phyloP scores from a whole-genome alignment of 805 yeast genomes.

The Starmerella floris region DNA sequence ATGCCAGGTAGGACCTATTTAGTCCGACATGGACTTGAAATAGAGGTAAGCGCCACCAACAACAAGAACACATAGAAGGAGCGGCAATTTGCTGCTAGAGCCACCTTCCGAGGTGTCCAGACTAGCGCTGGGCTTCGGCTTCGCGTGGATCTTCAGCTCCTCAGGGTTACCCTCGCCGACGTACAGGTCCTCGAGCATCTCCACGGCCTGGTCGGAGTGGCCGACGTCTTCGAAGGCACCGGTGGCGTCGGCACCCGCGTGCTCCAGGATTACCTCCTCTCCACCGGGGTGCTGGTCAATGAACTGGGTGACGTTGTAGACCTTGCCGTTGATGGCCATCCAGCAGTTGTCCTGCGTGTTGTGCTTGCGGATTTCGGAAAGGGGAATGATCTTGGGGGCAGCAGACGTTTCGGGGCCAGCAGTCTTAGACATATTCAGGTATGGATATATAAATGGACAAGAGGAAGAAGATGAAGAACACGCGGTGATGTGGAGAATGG shows the following conservation, averaged over 20 bases:
- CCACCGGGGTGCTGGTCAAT: conserved; percentile 70
- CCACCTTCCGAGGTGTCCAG: conserved; percentile 17
- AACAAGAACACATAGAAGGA: conserved; percentile 25
- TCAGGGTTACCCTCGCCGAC: conserved; percentile 65
- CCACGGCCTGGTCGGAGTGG: conserved; percentile 92
- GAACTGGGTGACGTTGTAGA: conserved; percentile 48
- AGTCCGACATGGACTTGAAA: conserved; percentile 20
- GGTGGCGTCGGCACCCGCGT: conserved; percentile 73
- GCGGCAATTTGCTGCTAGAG: conserved; percentile 20
- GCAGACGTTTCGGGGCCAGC: conserved; percentile 2
- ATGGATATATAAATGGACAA: not conserved
- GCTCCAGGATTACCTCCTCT: conserved; percentile 62
- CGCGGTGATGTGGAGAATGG: too few species aligned
- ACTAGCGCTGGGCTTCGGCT: conserved; percentile 16
- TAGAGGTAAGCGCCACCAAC: conserved; percentile 29
- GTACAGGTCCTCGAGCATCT: conserved; percentile 49
- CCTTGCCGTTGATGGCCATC: conserved; percentile 59
- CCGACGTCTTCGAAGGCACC: conserved; percentile 72
- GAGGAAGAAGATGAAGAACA: not conserved
- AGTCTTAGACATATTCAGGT: conserved; percentile 1
- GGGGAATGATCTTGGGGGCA: conserved; percentile 22
- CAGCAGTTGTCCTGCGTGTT: conserved; percentile 47
- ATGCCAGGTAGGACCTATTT: not conserved
- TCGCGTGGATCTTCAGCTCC: conserved; percentile 23
- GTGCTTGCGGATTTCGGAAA: conserved; percentile 34